phyloP scores from a whole-genome alignment of 768 basidiomycete species.

The Dacryopinax primogenitus region DNA sequence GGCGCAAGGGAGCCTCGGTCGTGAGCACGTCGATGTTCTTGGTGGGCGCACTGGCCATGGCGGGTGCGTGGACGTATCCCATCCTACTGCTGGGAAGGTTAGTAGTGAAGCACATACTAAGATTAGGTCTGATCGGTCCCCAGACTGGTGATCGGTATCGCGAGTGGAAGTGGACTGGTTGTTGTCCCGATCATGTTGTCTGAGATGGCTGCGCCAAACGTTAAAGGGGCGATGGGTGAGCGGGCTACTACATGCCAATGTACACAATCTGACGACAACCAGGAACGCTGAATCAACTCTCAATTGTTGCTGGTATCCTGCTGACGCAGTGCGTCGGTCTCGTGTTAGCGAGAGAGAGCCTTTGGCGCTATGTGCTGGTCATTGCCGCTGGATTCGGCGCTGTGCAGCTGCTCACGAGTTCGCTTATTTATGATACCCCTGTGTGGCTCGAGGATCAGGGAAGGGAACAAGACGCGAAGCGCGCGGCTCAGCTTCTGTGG shows the following conservation, averaged over 20 bases:
- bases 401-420: conserved; percentile 43
- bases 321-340: conserved; percentile 70
- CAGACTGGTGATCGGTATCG: conserved; percentile 56
- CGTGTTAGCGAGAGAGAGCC: conserved; percentile 48
- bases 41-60: conserved; percentile 54
- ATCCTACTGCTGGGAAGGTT: conserved; percentile 56
- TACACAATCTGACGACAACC: not conserved
- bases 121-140: not conserved
- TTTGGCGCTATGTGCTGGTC: conserved; percentile 61
- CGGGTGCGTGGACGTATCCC: conserved; percentile 42
- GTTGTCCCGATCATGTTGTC: conserved; percentile 76
- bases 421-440: conserved; percentile 56
- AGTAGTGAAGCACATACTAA: conserved; percentile 16
- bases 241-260: conserved; percentile 15
- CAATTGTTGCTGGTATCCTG: conserved; percentile 77
- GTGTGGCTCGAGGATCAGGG: conserved; percentile 47
- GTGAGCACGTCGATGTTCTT: conserved; percentile 44
- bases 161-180: conserved; percentile 59
- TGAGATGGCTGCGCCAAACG: conserved; percentile 65
- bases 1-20: conserved; percentile 54
- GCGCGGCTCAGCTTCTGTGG: conserved; percentile 44
- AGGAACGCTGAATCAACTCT: conserved; percentile 73
- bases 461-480: conserved; percentile 38
- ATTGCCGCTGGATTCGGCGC: conserved; percentile 46
- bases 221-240: conserved; percentile 65